Evolutionary conservation across 768 basidiomycete genomes (phyloP).

Genomic region (Russula emetica): DNA sequence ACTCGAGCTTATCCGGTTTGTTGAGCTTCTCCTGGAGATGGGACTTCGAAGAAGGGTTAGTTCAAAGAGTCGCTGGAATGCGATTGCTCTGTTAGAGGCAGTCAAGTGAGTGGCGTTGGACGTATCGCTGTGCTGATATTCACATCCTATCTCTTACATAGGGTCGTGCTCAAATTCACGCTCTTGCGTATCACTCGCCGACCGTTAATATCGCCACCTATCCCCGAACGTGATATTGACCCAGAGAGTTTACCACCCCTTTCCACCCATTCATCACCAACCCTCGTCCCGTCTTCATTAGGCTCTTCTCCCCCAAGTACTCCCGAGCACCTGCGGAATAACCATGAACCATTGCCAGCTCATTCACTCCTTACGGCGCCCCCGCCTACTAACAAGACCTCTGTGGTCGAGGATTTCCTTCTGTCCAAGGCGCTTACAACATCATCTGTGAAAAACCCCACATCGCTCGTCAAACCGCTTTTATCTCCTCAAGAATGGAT

Average conservation of each 20-base stretch:
- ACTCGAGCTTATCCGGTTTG: slow-evolving; percentile 73
- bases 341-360: slow-evolving; percentile 59
- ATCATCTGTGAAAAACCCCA: slow-evolving; percentile 65
- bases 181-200: slow-evolving; percentile 71
- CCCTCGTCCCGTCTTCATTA: slow-evolving; percentile 55
- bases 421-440: slow-evolving; percentile 77
- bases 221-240: slow-evolving; percentile 87
- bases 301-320: slow-evolving; percentile 54
- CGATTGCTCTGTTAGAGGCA: slow-evolving; percentile 70
- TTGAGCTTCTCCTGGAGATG: slow-evolving; percentile 90
- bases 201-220: slow-evolving; percentile 70
- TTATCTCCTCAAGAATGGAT: slow-evolving; percentile 68
- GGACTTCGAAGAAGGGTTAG: slow-evolving; percentile 67
- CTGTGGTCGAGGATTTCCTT: slow-evolving; percentile 72
- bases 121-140: slow-evolving; percentile 7
- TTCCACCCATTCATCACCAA: slow-evolving; percentile 52
- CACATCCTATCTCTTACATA: slow-evolving; percentile 35
- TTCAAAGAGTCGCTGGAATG: slow-evolving; percentile 63
- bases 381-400: slow-evolving; percentile 47
- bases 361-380: slow-evolving; percentile 57
- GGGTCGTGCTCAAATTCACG: slow-evolving; percentile 68
- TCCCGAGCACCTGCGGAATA: slow-evolving; percentile 79
- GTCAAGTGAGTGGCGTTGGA: slow-evolving; percentile 64
- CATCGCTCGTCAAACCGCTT: slow-evolving; percentile 59
- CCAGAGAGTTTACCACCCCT: slow-evolving; percentile 53